phyloP scores from a whole-genome alignment of 139 green algal species.

The Eudorina sp. region DNA sequence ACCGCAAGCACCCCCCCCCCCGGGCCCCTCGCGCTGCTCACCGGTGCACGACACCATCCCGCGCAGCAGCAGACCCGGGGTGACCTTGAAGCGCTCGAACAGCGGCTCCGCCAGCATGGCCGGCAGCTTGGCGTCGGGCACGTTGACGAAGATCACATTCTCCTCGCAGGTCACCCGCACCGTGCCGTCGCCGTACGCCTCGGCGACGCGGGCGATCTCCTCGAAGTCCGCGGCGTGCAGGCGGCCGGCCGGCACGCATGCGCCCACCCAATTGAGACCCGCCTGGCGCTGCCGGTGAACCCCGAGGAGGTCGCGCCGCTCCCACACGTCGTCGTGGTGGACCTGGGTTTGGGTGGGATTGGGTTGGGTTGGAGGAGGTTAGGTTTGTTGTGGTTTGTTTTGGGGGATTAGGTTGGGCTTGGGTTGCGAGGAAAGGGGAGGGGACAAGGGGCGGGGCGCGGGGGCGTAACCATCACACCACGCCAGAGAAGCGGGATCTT shows the following conservation, averaged over 20 bases:
- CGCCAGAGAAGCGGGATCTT: no score
- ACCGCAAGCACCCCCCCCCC: no score
- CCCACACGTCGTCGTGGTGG: slow-evolving; percentile 73
- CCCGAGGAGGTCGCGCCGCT: slow-evolving; percentile 88
- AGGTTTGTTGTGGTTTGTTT: no score
- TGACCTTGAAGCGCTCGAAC: slow-evolving; percentile 79
- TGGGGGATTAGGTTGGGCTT: no score
- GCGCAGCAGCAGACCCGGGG: slow-evolving; percentile 65
- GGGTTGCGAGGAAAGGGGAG: no score
- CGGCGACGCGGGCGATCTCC: slow-evolving; percentile 83
- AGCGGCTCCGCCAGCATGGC: slow-evolving; percentile 91
- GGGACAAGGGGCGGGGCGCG: no score
- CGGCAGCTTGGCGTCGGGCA: slow-evolving; percentile 88
- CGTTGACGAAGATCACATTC: slow-evolving; percentile 94
- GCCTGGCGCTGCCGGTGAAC: slow-evolving; percentile 95
- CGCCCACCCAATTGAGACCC: slow-evolving; percentile 77
- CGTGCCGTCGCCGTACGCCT: slow-evolving; percentile 92
- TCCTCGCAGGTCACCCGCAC: slow-evolving; percentile 96
- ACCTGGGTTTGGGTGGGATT: no score
- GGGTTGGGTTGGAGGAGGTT: no score
- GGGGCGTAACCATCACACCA: no score
- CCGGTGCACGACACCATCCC: slow-evolving; percentile 92
- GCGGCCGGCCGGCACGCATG: slow-evolving; percentile 89
- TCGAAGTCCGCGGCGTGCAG: slow-evolving; percentile 83
- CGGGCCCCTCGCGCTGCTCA: background rate